These are phyloP conservation scores for Candida easanensis DNA, from an alignment of 805 yeast species.

Conservation along the genomic window DNA sequence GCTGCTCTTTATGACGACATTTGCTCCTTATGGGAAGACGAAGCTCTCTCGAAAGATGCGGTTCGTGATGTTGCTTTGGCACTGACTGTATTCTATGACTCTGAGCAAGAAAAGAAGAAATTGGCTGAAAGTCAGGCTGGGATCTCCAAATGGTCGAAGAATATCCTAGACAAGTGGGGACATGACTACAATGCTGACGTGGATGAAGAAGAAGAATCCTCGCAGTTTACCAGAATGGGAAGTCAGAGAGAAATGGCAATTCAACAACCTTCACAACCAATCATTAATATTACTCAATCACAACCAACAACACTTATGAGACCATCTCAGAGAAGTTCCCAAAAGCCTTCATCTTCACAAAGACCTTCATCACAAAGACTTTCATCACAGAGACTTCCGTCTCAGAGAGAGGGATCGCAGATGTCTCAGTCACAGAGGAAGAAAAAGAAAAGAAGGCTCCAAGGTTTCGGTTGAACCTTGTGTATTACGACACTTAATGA, in stretches of 20 bases:
- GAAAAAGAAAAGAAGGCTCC: constrained; percentile 17
- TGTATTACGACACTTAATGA: not conserved
- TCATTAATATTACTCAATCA: constrained; percentile 19
- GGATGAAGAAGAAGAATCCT: constrained; percentile 1
- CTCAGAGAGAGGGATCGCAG: constrained; percentile 4
- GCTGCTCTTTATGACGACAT: constrained; percentile 6
- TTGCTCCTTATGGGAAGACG: constrained; percentile 11
- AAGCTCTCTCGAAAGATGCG: constrained; percentile 8
- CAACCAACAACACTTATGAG: constrained; percentile 12
- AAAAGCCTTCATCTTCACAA: constrained; percentile 4
- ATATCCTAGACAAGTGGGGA: constrained; percentile 22
- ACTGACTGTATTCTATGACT: constrained; percentile 11
- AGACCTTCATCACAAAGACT: not conserved
- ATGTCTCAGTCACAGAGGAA: constrained; percentile 1
- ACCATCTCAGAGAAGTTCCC: constrained; percentile 2
- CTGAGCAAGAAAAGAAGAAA: constrained; percentile 7
- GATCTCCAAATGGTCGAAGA: not conserved
- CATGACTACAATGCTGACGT: constrained; percentile 16
- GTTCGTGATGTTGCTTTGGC: constrained; percentile 17
- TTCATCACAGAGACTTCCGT: no score
- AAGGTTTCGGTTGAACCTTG: constrained; percentile 23
- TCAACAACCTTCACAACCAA: constrained; percentile 12
- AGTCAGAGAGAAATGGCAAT: not conserved
- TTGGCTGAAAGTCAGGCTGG: not conserved
- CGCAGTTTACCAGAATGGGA: not conserved